Evolutionary conservation across 805 yeast species (phyloP).

Genomic region (Brettanomyces custersianus): DNA sequence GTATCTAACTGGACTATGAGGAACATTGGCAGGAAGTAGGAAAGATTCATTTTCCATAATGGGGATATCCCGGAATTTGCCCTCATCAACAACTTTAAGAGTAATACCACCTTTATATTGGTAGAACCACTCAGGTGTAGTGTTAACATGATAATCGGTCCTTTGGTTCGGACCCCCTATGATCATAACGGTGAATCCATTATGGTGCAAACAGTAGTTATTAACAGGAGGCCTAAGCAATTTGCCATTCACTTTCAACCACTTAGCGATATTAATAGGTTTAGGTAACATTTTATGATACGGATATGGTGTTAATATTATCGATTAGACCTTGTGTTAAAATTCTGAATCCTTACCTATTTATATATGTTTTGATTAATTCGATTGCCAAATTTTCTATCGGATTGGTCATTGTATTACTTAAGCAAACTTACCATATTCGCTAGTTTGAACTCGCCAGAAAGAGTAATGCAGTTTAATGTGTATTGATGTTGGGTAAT

Average conservation of each 20-base stretch:
- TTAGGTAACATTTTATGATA: constrained; percentile 35
- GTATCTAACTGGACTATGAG: constrained; percentile 85
- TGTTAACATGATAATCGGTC: constrained; percentile 88
- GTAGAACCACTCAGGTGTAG: constrained; percentile 90
- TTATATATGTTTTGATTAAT: too few species aligned
- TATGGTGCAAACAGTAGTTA: constrained; percentile 81
- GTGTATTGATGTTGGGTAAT: too few species aligned
- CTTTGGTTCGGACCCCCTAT: constrained; percentile 95
- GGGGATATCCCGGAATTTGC: constrained; percentile 62
- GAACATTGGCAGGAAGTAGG: constrained; percentile 72
- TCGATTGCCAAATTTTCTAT: too few species aligned
- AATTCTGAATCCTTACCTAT: too few species aligned
- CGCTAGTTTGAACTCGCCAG: too few species aligned
- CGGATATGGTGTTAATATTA: too few species aligned
- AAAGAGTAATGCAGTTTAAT: too few species aligned
- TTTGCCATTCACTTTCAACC: constrained; percentile 72
- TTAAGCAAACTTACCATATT: too few species aligned
- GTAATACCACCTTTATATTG: constrained; percentile 84
- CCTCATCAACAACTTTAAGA: constrained; percentile 72
- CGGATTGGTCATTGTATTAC: too few species aligned
- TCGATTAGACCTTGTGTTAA: too few species aligned
- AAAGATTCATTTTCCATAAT: constrained; percentile 87
- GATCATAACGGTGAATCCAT: constrained; percentile 90
- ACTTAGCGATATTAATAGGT: constrained; percentile 70
- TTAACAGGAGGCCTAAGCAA: constrained; percentile 87